These are phyloP conservation scores for Candida stauntonica DNA, from an alignment of 805 yeast species.

Conservation along the genomic window DNA sequence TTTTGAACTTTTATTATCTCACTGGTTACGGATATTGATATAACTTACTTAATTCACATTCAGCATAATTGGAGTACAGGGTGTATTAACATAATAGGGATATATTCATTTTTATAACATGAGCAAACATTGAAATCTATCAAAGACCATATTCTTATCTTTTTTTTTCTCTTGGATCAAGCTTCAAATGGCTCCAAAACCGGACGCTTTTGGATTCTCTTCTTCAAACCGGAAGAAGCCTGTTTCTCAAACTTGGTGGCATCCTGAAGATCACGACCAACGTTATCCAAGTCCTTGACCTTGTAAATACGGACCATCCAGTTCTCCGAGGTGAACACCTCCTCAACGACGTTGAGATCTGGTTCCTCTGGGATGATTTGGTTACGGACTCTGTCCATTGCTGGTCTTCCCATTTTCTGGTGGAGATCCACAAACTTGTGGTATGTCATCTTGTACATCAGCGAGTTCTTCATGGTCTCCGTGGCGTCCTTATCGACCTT, in stretches of 20 bases:
- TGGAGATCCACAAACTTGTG: constrained; percentile 72
- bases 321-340: constrained; percentile 91
- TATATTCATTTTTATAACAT: too few species aligned
- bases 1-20: too few species aligned
- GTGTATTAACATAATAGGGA: too few species aligned
- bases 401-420: constrained; percentile 48
- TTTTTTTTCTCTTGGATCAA: constrained; percentile 1
- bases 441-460: constrained; percentile 93
- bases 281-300: constrained; percentile 80
- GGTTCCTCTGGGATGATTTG: constrained; percentile 63
- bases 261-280: constrained; percentile 73
- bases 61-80: too few species aligned
- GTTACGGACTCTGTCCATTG: constrained; percentile 81
- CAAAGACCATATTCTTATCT: neutral
- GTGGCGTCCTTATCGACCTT: constrained; percentile 81
- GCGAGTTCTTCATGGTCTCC: constrained; percentile 77
- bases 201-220: constrained; percentile 48
- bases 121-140: neutral
- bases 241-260: constrained; percentile 50
- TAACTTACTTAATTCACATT: neutral
- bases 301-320: constrained; percentile 95
- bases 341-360: constrained; percentile 75
- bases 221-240: constrained; percentile 31
- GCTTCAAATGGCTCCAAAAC: constrained; percentile 34
- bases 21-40: too few species aligned